phyloP scores from a whole-genome alignment of 1,139 yeast species.

The Lodderomyces parapsilosis region DNA sequence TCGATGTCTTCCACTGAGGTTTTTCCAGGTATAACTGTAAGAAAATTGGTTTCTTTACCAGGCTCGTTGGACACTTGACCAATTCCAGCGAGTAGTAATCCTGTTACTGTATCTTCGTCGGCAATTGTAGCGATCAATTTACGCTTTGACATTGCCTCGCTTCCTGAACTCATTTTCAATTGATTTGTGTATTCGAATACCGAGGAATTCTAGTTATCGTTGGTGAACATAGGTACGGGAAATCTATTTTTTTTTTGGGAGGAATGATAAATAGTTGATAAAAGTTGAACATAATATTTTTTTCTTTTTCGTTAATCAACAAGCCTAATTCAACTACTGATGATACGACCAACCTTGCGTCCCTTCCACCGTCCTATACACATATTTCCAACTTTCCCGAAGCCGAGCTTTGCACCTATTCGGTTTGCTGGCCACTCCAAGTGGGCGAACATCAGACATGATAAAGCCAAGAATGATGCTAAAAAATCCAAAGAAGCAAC shows the following conservation, averaged over 20 bases:
- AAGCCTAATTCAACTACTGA: neutral
- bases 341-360: slow-evolving; percentile 1
- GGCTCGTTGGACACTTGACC: slow-evolving; percentile 76
- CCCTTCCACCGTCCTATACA: neutral
- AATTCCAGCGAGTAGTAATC: slow-evolving; percentile 90
- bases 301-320: neutral
- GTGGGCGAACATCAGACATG: slow-evolving; percentile 94
- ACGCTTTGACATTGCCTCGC: slow-evolving; percentile 59
- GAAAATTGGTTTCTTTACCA: slow-evolving; percentile 76
- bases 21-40: slow-evolving; percentile 75
- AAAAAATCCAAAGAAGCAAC: slow-evolving; percentile 69
- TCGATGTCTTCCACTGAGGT: slow-evolving; percentile 77
- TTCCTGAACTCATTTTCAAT: slow-evolving; percentile 24
- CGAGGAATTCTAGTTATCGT: no score
- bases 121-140: slow-evolving; percentile 88
- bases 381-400: slow-evolving; percentile 7
- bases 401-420: neutral
- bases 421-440: slow-evolving; percentile 75
- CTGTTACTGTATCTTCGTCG: slow-evolving; percentile 96
- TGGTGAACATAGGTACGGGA: no score
- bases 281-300: no score
- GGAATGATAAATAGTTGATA: neutral
- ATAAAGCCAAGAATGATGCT: slow-evolving; percentile 90
- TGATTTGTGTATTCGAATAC: neutral
- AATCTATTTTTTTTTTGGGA: no score